These are phyloP conservation scores for Phoenix dactylifera DNA, from an alignment of 176 grass and related monocot species.

Conservation along the genomic window DNA sequence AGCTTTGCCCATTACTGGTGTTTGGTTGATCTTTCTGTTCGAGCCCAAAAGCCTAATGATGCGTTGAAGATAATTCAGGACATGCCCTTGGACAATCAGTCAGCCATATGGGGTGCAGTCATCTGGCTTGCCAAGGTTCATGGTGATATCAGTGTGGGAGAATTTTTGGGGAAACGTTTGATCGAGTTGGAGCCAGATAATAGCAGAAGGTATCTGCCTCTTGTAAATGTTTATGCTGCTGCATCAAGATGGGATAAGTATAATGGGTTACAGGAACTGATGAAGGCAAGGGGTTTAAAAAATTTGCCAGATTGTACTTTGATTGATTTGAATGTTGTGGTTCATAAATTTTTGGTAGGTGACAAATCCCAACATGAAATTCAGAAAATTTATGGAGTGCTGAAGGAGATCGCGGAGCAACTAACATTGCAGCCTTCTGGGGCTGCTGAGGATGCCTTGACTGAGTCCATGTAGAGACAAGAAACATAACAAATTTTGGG, in stretches of 20 bases:
- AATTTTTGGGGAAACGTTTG: conserved; percentile 25
- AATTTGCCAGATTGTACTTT: conserved; percentile 29
- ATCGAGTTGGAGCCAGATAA: conserved; percentile 38
- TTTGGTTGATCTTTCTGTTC: conserved; percentile 36
- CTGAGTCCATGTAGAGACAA: neutral
- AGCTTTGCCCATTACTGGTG: conserved; percentile 43
- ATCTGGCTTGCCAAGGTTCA: conserved; percentile 23
- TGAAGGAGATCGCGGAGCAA: conserved; percentile 14
- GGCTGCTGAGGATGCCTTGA: conserved; percentile 1
- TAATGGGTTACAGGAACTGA: conserved; percentile 20
- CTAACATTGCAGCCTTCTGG: conserved; percentile 23
- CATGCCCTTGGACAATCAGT: conserved; percentile 27
- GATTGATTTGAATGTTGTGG: conserved; percentile 23
- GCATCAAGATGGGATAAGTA: conserved; percentile 40
- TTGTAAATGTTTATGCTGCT: conserved; percentile 36
- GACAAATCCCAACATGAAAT: conserved; percentile 17
- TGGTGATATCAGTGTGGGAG: conserved; percentile 28
- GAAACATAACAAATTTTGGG: too few species aligned
- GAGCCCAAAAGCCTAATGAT: conserved; percentile 4
- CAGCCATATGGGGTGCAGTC: conserved; percentile 29
- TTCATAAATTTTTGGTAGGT: conserved; percentile 20
- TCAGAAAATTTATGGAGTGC: conserved; percentile 12
- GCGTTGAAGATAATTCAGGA: conserved; percentile 29
- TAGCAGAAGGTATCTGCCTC: conserved; percentile 29
- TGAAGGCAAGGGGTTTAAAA: conserved; percentile 30